Base-by-base conservation (phyloP, 164 flowering plant species). In the Dillenia suffruticosa region DNA sequence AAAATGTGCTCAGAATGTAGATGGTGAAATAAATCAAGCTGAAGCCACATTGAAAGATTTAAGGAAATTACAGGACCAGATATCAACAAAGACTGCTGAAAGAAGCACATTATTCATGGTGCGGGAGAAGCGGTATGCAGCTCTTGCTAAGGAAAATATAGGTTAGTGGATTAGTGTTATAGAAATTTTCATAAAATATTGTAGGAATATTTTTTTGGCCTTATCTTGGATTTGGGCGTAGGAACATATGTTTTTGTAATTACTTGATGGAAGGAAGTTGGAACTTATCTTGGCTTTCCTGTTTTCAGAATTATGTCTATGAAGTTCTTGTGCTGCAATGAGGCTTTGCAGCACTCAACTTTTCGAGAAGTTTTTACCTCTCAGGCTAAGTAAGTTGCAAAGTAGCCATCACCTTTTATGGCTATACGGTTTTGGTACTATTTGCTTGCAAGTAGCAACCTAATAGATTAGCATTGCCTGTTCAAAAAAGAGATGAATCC, bases 401-500 rank as follows among this genome's bases (percentile, higher is more conserved):
- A n/a, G n/a, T n/a, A n/a, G n/a, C n/a, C n/a, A n/a, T n/a, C n/a
- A n/a, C 24, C 51, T 40, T 24, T 1, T 8, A 56, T 47, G n/a
- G 24, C 15, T 46, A 47, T 4, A 19, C 46, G n/a, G 54, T 51
- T 51, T 2, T 7, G 16, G 3, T 14, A 51, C 54, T 9, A 7
- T 9, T 9, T 43, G 46, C 15, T 45, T 12, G 0, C 32, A 46
- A 22, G n/a, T 46, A 16, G 43, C 56, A 8, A 54, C 17, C 9
- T 17, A 54, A 44, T 47, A 22, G 61, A 22, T 14, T 24, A 17
- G 22, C 14, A 58, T 9, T 52, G 19, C 63, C 58, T 58, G 22
- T 77, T 68, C 86, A 93, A 97, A 93, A 89, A 82, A 84, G 63
- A 69, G 98, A 93, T 57, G 98, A 93, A 71, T 89, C 89, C 54